phyloP scores from a whole-genome alignment of 2,329 filamentous ascomycete species.

The Setomelanomma holmii region DNA sequence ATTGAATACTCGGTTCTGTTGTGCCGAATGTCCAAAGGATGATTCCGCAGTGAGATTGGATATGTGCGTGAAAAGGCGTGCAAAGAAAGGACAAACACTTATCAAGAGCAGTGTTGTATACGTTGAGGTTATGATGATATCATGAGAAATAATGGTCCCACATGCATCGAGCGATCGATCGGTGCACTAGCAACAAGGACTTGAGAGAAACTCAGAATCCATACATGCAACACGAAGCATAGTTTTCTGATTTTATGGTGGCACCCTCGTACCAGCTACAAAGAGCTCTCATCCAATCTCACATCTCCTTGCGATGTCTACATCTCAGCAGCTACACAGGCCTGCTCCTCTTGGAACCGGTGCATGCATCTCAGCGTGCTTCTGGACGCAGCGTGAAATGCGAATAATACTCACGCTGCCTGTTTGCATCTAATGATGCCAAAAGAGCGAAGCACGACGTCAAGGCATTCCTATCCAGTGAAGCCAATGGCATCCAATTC shows the following conservation, averaged over 20 bases:
- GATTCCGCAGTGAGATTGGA: no score
- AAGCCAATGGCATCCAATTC: constrained; percentile 73
- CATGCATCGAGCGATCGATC: neutral
- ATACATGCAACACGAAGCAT: constrained; percentile 9
- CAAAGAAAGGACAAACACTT: no score
- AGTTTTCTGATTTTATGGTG: constrained; percentile 4
- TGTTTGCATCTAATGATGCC: neutral
- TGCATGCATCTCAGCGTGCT: no score
- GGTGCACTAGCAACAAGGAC: neutral
- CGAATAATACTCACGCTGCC: no score
- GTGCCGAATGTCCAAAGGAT: no score
- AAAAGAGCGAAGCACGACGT: neutral
- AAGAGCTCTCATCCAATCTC: constrained; percentile 1
- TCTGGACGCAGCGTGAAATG: neutral
- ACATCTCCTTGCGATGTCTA: neutral
- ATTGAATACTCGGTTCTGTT: no score
- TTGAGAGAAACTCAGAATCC: no score
- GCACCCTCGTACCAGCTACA: constrained; percentile 2
- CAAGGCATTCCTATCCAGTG: constrained; percentile 21
- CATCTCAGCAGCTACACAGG: neutral
- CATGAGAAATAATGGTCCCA: neutral
- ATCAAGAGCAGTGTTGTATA: neutral
- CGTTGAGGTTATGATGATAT: neutral
- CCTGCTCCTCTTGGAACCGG: neutral
- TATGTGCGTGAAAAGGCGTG: no score